These are phyloP conservation scores for Leishmania tropica DNA, from an alignment of 208 protist species.

Conservation along the genomic window DNA sequence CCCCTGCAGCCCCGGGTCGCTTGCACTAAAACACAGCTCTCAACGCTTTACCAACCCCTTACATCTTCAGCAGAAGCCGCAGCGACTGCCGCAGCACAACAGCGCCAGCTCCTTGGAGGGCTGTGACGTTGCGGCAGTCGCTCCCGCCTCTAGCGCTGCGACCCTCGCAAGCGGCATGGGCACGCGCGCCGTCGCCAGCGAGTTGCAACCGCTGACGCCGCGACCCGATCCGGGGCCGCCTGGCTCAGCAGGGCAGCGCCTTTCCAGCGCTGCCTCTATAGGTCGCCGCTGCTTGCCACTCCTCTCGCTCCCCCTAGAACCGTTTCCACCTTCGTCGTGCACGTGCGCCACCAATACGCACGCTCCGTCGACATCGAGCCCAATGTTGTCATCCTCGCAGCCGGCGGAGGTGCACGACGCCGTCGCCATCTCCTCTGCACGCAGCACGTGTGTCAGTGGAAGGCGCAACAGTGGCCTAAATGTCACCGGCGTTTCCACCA, in stretches of 20 bases:
- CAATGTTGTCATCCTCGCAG: no score
- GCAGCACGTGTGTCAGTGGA: background rate
- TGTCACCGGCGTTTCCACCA: background rate
- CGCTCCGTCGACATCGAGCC: background rate
- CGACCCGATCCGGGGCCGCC: no score
- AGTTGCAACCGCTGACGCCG: background rate
- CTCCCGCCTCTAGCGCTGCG: background rate
- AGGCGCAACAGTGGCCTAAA: background rate
- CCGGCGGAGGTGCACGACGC: background rate
- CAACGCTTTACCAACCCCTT: background rate
- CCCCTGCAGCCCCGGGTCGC: background rate
- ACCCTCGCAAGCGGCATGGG: background rate
- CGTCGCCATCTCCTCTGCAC: background rate
- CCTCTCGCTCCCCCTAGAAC: background rate
- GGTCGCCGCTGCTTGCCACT: background rate
- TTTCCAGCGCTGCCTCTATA: background rate
- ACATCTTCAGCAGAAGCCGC: constrained; percentile 1
- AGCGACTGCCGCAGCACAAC: background rate
- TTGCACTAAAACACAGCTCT: background rate
- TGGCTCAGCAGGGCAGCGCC: background rate
- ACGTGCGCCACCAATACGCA: background rate
- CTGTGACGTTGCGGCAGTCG: background rate
- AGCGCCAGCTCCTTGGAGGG: background rate
- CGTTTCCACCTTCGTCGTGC: background rate
- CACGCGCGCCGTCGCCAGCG: background rate